phyloP scores from a whole-genome alignment of 192 early-diverging fungal species.

The Backusella parvicylindrica region DNA sequence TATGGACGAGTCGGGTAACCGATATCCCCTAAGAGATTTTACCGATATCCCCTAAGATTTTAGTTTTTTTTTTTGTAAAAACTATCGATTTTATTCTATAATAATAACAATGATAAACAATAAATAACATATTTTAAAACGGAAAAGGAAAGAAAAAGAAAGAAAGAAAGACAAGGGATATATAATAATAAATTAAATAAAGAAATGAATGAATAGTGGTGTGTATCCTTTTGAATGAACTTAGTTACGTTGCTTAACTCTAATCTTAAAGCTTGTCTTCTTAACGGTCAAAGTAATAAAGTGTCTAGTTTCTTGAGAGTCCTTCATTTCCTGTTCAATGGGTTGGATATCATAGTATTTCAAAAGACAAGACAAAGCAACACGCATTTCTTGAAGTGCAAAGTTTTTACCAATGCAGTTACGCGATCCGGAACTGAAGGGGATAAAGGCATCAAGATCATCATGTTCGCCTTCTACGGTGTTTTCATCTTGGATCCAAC shows the following conservation, averaged over 20 bases:
- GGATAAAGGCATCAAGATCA: conserved; percentile 42
- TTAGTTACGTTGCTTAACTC: not conserved
- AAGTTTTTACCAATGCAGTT: conserved; percentile 54
- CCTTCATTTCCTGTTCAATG: conserved; percentile 56
- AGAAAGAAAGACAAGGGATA: not conserved
- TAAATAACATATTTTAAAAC: no score
- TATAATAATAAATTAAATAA: not conserved
- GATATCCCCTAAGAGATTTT: no score
- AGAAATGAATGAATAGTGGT: not conserved
- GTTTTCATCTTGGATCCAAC: conserved; percentile 17
- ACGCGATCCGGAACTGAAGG: conserved; percentile 46
- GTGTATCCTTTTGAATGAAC: no score
- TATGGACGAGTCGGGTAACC: no score
- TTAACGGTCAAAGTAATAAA: conserved; percentile 24
- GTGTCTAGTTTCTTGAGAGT: conserved; percentile 47
- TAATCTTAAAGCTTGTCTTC: conserved; percentile 12
- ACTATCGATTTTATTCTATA: no score
- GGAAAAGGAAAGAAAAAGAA: not conserved
- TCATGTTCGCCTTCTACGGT: conserved; percentile 1
- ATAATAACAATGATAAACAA: no score
- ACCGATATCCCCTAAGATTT: no score
- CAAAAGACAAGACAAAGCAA: conserved; percentile 42
- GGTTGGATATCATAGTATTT: conserved; percentile 39
- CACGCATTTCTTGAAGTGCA: conserved; percentile 49
- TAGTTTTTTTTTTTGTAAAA: not conserved